Base-by-base conservation (phyloP, 164 flowering plant species). In the Pachysandra terminalis region DNA sequence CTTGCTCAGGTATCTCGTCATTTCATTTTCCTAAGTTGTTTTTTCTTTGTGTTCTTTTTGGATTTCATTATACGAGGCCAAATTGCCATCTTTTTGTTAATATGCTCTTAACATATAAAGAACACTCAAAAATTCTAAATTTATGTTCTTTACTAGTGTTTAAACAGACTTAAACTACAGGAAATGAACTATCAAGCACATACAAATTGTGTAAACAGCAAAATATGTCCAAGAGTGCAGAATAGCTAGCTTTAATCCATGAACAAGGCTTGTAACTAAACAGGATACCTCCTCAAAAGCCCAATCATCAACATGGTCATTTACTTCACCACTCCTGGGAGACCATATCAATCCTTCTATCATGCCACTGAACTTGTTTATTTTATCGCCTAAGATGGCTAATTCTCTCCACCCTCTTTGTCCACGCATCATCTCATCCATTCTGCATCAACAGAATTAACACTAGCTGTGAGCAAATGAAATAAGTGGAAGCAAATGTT, bases 401-500 rank as follows among this genome's bases (percentile, higher is more conserved):
- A 96, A 75, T 73, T 96, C 99, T 73, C 99, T 85, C 99, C 99
- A 93, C n/a, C 99, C 99, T 76, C 98, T 81, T 79, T 93, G 99
- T 19, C 97, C 99, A 65, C 89, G 87, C 99, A 96, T 93, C 99
- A 96, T 96, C 80, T 96, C 98, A 80, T 96, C 98, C 99, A 96
- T 96, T 81, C 99, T 96, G 82, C 81, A 76, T 13, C 23, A 71
- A 59, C 17, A 68, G 5, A 52, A n/a, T 8, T 28, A 41, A 19
- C 71, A 45, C 51, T 5, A 45, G 51, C 10, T 45, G 51, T 1
- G 17, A 45, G 51, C 51, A 45, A 3, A 45, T 32, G 37, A 32
- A 45, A 12, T 45, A 45, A 45, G 9, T 10, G 1, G 51, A 45
- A 45, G 51, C 51, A 45, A 45, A 45, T 45, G 1, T 12, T 45